These are phyloP conservation scores for Corylus heterophylla DNA, from an alignment of 306 rosid species.

Conservation along the genomic window DNA sequence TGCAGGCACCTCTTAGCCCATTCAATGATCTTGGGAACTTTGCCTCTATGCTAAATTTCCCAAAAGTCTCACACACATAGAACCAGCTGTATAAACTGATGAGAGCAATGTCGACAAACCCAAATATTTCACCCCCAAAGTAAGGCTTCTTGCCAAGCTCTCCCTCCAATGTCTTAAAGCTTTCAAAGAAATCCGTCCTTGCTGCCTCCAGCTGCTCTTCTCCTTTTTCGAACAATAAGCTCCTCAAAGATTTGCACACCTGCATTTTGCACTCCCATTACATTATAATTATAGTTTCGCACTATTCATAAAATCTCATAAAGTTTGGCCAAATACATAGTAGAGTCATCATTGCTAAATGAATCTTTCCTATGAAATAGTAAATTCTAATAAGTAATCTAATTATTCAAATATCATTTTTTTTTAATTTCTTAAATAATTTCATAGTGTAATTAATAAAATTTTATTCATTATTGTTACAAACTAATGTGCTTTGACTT, in stretches of 20 bases:
- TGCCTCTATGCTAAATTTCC: conserved; percentile 20
- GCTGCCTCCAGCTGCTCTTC: conserved; percentile 29
- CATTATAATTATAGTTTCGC: neutral
- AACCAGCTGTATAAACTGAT: conserved; percentile 35
- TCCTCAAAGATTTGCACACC: conserved; percentile 20
- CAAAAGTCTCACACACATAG: conserved; percentile 14
- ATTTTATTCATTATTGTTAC: too few relatives aligned
- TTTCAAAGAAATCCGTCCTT: conserved; percentile 34
- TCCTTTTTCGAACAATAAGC: conserved; percentile 29
- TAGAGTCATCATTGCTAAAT: too few relatives aligned
- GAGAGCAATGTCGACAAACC: conserved; percentile 33
- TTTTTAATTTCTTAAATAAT: too few relatives aligned
- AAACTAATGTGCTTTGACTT: too few relatives aligned
- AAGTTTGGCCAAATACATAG: too few relatives aligned
- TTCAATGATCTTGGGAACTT: conserved; percentile 32
- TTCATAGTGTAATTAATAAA: too few relatives aligned
- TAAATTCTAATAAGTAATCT: too few relatives aligned
- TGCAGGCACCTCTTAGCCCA: conserved; percentile 44
- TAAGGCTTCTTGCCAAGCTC: conserved; percentile 33
- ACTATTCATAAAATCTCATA: too few relatives aligned
- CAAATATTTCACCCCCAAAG: conserved; percentile 41
- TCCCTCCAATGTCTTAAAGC: conserved; percentile 32
- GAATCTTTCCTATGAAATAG: too few relatives aligned
- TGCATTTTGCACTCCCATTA: conserved; percentile 4
- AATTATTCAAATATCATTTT: too few relatives aligned